Evolutionary conservation across 192 early-diverging fungal species (phyloP).

Genomic region (Spizellomyces punctatus): DNA sequence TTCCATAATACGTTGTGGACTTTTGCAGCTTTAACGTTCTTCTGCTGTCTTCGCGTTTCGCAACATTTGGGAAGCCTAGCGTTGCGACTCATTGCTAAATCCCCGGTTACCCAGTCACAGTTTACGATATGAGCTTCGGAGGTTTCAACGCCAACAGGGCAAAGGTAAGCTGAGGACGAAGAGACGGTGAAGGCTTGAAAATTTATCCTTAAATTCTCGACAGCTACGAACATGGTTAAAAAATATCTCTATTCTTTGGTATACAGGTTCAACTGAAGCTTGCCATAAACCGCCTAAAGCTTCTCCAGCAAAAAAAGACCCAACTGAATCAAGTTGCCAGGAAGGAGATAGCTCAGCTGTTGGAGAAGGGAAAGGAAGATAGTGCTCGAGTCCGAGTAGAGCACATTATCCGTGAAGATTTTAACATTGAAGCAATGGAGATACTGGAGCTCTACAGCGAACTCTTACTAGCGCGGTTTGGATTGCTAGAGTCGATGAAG

Average conservation of each 20-base stretch:
- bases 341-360: slow-evolving; percentile 77
- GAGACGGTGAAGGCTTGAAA: neutral
- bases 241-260: neutral
- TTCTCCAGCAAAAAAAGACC: slow-evolving; percentile 86
- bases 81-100: too few species aligned
- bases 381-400: slow-evolving; percentile 86
- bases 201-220: neutral
- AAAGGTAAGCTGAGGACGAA: slow-evolving; percentile 7
- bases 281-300: slow-evolving; percentile 81
- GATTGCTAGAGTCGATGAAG: slow-evolving; percentile 81
- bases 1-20: too few species aligned
- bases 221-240: neutral
- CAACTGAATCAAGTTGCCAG: slow-evolving; percentile 72
- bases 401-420: slow-evolving; percentile 94
- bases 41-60: too few species aligned
- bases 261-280: slow-evolving; percentile 85
- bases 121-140: slow-evolving; percentile 16
- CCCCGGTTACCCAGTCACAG: too few species aligned
- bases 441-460: slow-evolving; percentile 92
- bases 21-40: too few species aligned
- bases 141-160: slow-evolving; percentile 33
- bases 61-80: too few species aligned
- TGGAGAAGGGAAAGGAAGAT: slow-evolving; percentile 83
- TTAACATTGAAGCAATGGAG: slow-evolving; percentile 90
- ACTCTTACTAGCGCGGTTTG: slow-evolving; percentile 82